A percentile compares a stretch with the other conserved stretches of the same genome.
Evolutionary conservation across 495 filamentous ascomycete genomes (phyloP).

Genomic region (Penicillium manginii): DNA sequence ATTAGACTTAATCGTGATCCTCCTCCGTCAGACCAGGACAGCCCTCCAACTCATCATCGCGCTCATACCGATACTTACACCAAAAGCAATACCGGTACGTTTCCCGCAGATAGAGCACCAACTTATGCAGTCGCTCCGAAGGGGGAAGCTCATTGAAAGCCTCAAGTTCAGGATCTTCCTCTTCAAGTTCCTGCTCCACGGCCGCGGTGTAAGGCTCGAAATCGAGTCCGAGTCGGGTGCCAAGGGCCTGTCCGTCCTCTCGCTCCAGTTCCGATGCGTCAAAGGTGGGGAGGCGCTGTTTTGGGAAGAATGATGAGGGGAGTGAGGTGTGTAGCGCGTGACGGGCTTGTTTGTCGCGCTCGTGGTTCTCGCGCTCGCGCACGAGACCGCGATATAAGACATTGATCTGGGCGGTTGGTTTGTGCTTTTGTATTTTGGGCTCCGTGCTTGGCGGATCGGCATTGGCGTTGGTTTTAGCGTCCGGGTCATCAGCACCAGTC

Average conservation of each 20-base stretch:
- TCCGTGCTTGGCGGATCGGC: conserved; percentile 10
- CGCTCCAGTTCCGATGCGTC: conserved; percentile 57
- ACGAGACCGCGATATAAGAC: conserved; percentile 80
- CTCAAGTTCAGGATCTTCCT: conserved; percentile 85
- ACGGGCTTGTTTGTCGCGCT: conserved; percentile 68
- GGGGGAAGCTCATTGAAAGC: conserved; percentile 73
- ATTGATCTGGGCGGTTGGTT: conserved; percentile 64
- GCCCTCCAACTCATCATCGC: conserved; percentile 68
- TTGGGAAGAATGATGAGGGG: conserved; percentile 47
- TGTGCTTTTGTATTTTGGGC: conserved; percentile 28
- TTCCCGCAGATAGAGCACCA: conserved; percentile 71
- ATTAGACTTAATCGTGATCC: conserved; percentile 72
- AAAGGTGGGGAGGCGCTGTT: conserved; percentile 54
- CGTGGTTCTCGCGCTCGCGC: conserved; percentile 66
- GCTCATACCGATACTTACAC: conserved; percentile 85
- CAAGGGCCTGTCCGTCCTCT: conserved; percentile 61
- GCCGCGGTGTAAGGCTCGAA: conserved; percentile 40
- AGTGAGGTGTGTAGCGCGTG: conserved; percentile 71
- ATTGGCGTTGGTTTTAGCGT: neutral
- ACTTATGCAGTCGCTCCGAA: conserved; percentile 62
- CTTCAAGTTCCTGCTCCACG: conserved; percentile 72
- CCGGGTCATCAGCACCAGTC: neutral
- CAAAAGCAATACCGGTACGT: conserved; percentile 89
- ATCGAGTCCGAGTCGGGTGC: conserved; percentile 23
- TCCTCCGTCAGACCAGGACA: conserved; percentile 92